Percentiles rank a stretch among this genome's conserved stretches.
phyloP scores from a whole-genome alignment of 1,284 basidiomycete species.

The Pseudozyma sp. region DNA sequence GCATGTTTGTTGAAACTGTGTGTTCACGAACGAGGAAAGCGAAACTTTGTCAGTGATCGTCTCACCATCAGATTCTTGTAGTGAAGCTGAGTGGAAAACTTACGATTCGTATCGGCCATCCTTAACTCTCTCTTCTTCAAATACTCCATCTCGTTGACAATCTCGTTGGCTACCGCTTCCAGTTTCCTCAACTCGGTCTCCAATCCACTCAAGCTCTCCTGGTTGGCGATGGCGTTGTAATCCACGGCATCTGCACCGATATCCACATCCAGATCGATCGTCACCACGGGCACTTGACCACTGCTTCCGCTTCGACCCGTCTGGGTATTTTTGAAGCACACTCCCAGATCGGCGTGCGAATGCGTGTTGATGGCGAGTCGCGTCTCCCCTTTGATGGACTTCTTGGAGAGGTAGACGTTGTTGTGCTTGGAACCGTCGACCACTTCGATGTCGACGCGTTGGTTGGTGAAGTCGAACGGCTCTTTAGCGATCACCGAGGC shows the following conservation, averaged over 20 bases:
- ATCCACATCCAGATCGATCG: slow-evolving; percentile 90
- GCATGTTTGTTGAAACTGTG: slow-evolving; percentile 87
- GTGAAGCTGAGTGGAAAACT: slow-evolving; percentile 66
- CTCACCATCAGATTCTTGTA: too few relatives aligned
- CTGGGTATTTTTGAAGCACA: slow-evolving; percentile 83
- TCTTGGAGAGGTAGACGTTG: slow-evolving; percentile 92
- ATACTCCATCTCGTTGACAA: slow-evolving; percentile 93
- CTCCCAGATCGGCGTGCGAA: slow-evolving; percentile 90
- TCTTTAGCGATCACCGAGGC: slow-evolving; percentile 80
- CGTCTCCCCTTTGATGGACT: slow-evolving; percentile 87
- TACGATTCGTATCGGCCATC: slow-evolving; percentile 92
- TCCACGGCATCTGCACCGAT: slow-evolving; percentile 98
- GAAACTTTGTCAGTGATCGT: too few relatives aligned
- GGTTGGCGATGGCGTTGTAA: slow-evolving; percentile 99
- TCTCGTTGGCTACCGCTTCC: slow-evolving; percentile 91
- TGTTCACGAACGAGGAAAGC: background rate
- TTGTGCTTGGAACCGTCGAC: slow-evolving; percentile 86
- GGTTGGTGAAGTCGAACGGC: slow-evolving; percentile 40
- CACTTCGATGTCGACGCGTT: slow-evolving; percentile 85
- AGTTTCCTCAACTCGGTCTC: slow-evolving; percentile 99
- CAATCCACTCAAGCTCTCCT: slow-evolving; percentile 92
- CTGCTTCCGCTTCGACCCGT: background rate
- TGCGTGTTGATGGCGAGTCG: slow-evolving; percentile 94
- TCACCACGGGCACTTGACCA: slow-evolving; percentile 7
- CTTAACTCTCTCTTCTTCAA: slow-evolving; percentile 87